Base-by-base conservation (phyloP, 1,284 basidiomycete genomes). In the Sporisorium graminicola region DNA sequence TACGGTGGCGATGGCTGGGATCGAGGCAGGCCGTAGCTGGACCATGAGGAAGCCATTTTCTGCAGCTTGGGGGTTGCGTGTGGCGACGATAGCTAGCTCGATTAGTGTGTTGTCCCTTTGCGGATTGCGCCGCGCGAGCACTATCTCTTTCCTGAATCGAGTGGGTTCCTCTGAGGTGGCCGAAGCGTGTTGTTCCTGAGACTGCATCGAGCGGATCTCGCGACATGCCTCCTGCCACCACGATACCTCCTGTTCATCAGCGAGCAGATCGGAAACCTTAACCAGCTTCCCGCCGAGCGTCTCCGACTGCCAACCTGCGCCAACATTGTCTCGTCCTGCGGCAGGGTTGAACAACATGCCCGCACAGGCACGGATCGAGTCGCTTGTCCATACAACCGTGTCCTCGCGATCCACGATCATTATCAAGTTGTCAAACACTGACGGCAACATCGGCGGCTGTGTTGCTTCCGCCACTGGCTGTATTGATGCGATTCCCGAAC, bases 211-310 rank as follows among this genome's bases (percentile, higher is more conserved):
- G 18, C 57, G 22, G 3, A 69, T 22, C 12, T 69, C 44, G 3
- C 46, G 37, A 31, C 67, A 60, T 18, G 57, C 46, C 4, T 53
- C 31, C 42, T 60, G 61, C 67, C 67, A 70, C 42, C 51, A 70
- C 0, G 18, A 0, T 3, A 65, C 35, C 3, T 40, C 47, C 27
- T 64, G 51, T 2, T 60, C 46, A 26, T 64, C 61, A 5, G 67
- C 57, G 1, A 70, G 56, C 20, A 65, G 42, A 10, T 57, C 37
- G 0, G 67, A 56, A 9, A 65, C 56, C 2, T n/a, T 55, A 22
- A 22, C 26, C 7, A 12, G 50, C 18, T 29, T 16, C 18, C n/a
- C 20, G 42, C 27, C 22, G 12, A 31, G 24, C 18, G 46, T 6
- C 26, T 33, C 10, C 5, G 35, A 20, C 8, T 35, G 16, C 55